Base-by-base conservation (phyloP, 495 filamentous ascomycete species). In the Astrothelium macrocarpum region DNA sequence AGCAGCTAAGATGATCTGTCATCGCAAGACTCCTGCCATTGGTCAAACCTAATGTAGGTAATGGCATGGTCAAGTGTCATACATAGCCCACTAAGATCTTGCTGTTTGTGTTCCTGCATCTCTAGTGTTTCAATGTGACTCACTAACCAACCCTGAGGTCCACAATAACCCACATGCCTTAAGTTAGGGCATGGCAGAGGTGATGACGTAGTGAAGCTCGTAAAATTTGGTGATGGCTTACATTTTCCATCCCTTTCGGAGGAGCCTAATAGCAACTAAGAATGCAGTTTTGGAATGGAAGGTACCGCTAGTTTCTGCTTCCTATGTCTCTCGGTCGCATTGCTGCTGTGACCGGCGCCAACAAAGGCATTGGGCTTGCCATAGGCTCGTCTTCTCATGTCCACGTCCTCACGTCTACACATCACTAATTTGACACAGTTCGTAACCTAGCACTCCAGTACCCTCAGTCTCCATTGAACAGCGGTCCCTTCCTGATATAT, bases 401-500 rank as follows among this genome's bases (percentile, higher is more conserved):
- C 66, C 71, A 66, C 45, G n/a, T 34, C 32, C 9, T 29, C 20
- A 3, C 28, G 31, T 46, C 20, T 4, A 28, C n/a, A 25, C 36
- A 56, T 25, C 36, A 32, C 26, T 29, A 32, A 23, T 42, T 29
- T 9, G 28, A 53, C 18, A 18, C 53, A 77, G 75, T 77, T 39
- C 74, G 75, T 29, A 67, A 77, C 26, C 72, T 77, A 43, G 73
- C 80, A 2, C 70, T 81, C 3, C 72, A 79, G 67, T 81, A 82
- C 60, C 78, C 80, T 26, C 73, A 71, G 2, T 80, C 78, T 4
- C 59, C 77, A 14, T 67, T 78, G 64, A 76, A 77, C 59, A 72
- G 71, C 56, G 76, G 75, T 11, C 74, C 76, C 2, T 65, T 81
- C 53, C 71, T 80, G 45, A 81, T 82, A 66, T 82, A 82, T 68